phyloP scores from a whole-genome alignment of 2,329 filamentous ascomycete species.

The Xylariaceae sp. region DNA sequence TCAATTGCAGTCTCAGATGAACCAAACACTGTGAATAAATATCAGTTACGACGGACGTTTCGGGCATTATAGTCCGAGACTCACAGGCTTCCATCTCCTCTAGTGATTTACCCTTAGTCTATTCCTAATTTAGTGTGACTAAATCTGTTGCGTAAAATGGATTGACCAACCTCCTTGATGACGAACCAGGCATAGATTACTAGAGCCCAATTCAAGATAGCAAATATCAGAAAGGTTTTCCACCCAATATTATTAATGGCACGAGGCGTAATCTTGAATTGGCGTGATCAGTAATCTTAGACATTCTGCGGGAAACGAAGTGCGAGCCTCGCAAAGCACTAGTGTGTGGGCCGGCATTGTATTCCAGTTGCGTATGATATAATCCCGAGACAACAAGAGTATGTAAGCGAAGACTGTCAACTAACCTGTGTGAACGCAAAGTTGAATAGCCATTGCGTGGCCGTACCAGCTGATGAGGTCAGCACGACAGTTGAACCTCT shows the following conservation, averaged over 20 bases:
- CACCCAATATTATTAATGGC: constrained; percentile 53
- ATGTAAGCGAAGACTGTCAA: too few species aligned
- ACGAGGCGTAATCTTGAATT: constrained; percentile 52
- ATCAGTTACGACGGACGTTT: not conserved
- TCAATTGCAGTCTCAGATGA: too few species aligned
- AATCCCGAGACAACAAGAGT: too few species aligned
- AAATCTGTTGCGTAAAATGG: not conserved
- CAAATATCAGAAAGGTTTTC: constrained; percentile 57
- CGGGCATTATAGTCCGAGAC: not conserved
- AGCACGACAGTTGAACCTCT: too few species aligned
- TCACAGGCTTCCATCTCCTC: constrained; percentile 47
- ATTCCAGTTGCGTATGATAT: too few species aligned
- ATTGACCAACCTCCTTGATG: constrained; percentile 43
- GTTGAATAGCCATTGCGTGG: constrained; percentile 59
- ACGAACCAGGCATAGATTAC: constrained; percentile 51
- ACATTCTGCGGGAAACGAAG: too few species aligned
- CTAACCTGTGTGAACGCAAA: constrained; percentile 57
- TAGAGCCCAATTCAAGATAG: constrained; percentile 53
- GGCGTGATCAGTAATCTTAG: not conserved
- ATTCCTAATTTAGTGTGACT: not conserved
- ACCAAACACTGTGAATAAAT: constrained; percentile 16
- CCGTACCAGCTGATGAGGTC: constrained; percentile 47
- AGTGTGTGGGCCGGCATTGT: too few species aligned
- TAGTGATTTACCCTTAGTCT: constrained; percentile 49
- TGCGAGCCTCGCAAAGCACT: too few species aligned